Percentiles rank a stretch among this genome's conserved stretches.
Evolutionary conservation across 495 filamentous ascomycete genomes (phyloP).

Genomic region (Bacidia gigantensis): DNA sequence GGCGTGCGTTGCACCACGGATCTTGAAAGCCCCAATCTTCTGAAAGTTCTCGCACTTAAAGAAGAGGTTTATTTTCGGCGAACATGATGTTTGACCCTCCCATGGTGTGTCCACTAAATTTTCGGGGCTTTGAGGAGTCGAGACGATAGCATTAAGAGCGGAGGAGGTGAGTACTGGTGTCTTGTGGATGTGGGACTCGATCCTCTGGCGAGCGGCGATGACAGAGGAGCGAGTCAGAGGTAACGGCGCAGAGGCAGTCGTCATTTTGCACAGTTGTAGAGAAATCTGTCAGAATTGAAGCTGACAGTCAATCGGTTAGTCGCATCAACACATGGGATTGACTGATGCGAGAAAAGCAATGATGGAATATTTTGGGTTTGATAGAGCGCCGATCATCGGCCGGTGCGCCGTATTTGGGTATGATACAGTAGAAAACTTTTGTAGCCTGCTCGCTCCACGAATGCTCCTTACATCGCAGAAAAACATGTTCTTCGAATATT

Average conservation of each 20-base stretch:
- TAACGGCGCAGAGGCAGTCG: constrained; percentile 33
- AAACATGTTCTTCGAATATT: no score
- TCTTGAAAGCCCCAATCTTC: constrained; percentile 87
- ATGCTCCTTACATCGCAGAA: no score
- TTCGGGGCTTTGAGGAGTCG: constrained; percentile 45
- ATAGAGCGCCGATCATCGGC: constrained; percentile 5
- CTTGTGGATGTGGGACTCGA: constrained; percentile 61
- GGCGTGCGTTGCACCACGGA: constrained; percentile 81
- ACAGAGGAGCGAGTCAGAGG: constrained; percentile 59
- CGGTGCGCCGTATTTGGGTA: constrained; percentile 4
- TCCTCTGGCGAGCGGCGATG: constrained; percentile 52
- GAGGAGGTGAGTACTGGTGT: constrained; percentile 70
- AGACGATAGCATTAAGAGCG: constrained; percentile 62
- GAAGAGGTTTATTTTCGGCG: constrained; percentile 58
- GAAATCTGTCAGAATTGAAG: not conserved
- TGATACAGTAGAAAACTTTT: not conserved
- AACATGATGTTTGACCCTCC: constrained; percentile 42
- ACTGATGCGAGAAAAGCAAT: not conserved
- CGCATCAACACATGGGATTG: not conserved
- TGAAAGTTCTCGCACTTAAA: constrained; percentile 98
- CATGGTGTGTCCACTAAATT: constrained; percentile 42
- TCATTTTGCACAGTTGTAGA: constrained; percentile 23
- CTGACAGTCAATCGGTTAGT: not conserved
- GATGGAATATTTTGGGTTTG: not conserved
- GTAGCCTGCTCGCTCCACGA: no score